Percentiles rank a stretch among this genome's conserved stretches.
Evolutionary conservation across 331 rosid species (phyloP).

Genomic region (Rhamnella rubrinervis): DNA sequence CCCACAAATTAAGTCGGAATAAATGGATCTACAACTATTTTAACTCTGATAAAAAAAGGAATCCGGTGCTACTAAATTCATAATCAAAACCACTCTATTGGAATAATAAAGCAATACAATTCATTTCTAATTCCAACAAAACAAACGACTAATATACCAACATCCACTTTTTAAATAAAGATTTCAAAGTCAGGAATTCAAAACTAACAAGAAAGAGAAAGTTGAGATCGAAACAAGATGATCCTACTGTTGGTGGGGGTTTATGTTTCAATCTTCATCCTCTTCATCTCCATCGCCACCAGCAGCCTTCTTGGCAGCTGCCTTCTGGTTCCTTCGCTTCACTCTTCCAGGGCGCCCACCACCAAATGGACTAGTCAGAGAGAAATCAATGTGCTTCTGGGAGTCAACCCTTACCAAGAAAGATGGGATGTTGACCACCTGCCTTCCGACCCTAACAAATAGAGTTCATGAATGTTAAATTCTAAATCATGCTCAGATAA

Average conservation of each 20-base stretch:
- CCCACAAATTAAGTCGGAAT: no score
- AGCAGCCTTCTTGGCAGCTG: conserved; percentile 43
- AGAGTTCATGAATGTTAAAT: background rate
- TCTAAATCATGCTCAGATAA: background rate
- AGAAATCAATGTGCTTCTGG: conserved; percentile 32
- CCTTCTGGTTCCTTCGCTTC: conserved; percentile 46
- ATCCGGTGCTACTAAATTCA: conserved; percentile 7
- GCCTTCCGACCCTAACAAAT: conserved; percentile 36
- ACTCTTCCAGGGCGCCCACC: conserved; percentile 40
- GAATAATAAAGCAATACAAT: background rate
- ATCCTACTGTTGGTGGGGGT: conserved; percentile 3
- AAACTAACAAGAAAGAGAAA: background rate
- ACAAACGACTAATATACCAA: background rate
- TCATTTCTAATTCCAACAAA: background rate
- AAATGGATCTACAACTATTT: no score
- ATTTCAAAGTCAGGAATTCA: background rate
- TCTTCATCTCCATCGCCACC: conserved; percentile 44
- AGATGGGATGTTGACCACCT: conserved; percentile 30
- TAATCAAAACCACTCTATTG: conserved; percentile 1
- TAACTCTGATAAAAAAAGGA: no score
- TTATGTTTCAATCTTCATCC: conserved; percentile 31
- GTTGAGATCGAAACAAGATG: background rate
- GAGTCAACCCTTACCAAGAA: conserved; percentile 35
- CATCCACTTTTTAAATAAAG: conserved; percentile 12
- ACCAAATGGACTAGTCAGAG: conserved; percentile 32